Evolutionary conservation across 2,329 filamentous ascomycete genomes (phyloP).

Genomic region (Trichoderma lentiforme): DNA sequence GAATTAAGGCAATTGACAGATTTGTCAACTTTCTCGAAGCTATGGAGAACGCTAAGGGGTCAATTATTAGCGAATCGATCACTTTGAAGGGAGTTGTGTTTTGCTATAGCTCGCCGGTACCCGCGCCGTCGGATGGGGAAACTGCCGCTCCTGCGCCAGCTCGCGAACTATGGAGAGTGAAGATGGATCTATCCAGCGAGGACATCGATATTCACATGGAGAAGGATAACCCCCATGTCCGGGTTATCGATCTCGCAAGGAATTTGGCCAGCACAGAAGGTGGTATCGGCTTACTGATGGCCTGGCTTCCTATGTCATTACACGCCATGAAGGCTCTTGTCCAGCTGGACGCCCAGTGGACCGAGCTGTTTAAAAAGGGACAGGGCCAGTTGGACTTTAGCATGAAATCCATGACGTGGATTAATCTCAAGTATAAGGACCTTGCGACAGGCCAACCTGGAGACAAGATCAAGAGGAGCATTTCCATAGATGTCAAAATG

Average conservation of each 20-base stretch:
- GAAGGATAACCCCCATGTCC: conserved; percentile 63
- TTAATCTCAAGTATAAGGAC: conserved; percentile 53
- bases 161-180: conserved; percentile 47
- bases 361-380: conserved; percentile 37
- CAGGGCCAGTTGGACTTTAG: conserved; percentile 50
- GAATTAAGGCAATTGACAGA: conserved; percentile 65
- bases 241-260: conserved; percentile 57
- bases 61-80: conserved; percentile 56
- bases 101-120: conserved; percentile 53
- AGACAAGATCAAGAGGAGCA: conserved; percentile 31
- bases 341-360: conserved; percentile 56
- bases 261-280: conserved; percentile 54
- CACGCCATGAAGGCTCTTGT: conserved; percentile 62
- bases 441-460: conserved; percentile 24
- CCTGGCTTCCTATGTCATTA: conserved; percentile 57
- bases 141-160: neutral
- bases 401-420: conserved; percentile 55
- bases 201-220: conserved; percentile 59
- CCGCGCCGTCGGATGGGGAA: neutral
- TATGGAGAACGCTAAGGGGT: conserved; percentile 53
- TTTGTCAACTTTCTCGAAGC: conserved; percentile 68
- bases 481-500: conserved; percentile 54
- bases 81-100: conserved; percentile 64
- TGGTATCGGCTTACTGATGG: conserved; percentile 52
- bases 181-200: conserved; percentile 53